These are phyloP conservation scores for Polychaeton citri DNA, from an alignment of 2,329 filamentous ascomycete species.

Conservation along the genomic window DNA sequence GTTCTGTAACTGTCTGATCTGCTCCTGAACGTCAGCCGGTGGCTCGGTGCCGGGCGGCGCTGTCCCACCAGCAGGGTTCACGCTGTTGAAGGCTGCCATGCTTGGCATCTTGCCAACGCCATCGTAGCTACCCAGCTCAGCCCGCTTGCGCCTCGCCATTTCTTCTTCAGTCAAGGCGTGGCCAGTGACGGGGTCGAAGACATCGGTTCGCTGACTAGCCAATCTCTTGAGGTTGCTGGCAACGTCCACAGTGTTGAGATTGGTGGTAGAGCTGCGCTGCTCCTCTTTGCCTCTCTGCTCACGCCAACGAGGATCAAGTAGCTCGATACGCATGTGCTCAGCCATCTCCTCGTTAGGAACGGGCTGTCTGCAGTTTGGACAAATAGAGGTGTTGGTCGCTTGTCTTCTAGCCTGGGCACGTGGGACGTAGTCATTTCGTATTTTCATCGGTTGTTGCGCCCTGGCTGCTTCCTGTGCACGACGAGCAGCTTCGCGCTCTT, in stretches of 20 bases:
- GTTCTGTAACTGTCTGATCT: slow-evolving; percentile 9
- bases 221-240: slow-evolving; percentile 93
- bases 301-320: slow-evolving; percentile 89
- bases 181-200: slow-evolving; percentile 66
- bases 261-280: slow-evolving; percentile 70
- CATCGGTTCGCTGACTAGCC: slow-evolving; percentile 72
- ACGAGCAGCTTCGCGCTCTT: slow-evolving; percentile 48
- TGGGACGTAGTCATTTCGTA: slow-evolving; percentile 85
- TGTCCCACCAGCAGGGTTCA: slow-evolving; percentile 29
- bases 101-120: slow-evolving; percentile 24
- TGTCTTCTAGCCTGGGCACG: slow-evolving; percentile 61
- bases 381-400: slow-evolving; percentile 56
- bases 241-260: slow-evolving; percentile 72
- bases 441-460: slow-evolving; percentile 62
- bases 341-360: slow-evolving; percentile 80
- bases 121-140: slow-evolving; percentile 53
- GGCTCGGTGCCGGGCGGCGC: slow-evolving; percentile 31
- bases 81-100: slow-evolving; percentile 42
- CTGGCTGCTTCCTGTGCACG: slow-evolving; percentile 61
- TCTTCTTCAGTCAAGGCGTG: slow-evolving; percentile 58
- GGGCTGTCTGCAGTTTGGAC: slow-evolving; percentile 84
- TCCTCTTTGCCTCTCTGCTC: slow-evolving; percentile 87
- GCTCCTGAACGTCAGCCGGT: slow-evolving; percentile 37
- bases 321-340: slow-evolving; percentile 87
- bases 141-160: slow-evolving; percentile 56